Conservation (phyloP, 768 basidiomycete species). For the Suillus paluster region DNA sequence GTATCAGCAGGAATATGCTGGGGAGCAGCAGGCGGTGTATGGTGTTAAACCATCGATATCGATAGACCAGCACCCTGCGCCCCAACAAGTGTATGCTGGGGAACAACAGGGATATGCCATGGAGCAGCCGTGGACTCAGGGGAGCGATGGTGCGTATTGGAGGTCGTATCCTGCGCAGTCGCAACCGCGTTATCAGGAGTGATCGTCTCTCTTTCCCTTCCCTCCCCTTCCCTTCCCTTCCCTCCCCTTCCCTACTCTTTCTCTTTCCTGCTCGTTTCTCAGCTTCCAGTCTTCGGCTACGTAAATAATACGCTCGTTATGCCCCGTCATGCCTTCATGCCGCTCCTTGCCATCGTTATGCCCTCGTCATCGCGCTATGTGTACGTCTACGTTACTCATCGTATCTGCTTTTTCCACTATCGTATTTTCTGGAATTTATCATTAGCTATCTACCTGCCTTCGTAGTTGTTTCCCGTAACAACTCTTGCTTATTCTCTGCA, state of each 20-base stretch:
- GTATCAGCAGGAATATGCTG: not conserved
- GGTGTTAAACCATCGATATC: not conserved
- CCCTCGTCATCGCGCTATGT: not conserved
- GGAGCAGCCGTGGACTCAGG: conserved; percentile 1
- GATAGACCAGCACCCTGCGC: not conserved
- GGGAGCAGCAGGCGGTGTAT: not conserved
- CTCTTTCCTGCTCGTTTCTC: not conserved
- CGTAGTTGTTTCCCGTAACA: not conserved
- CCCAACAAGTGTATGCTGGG: not conserved
- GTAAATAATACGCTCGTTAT: not conserved
- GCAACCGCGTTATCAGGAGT: not conserved
- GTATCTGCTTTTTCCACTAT: not conserved
- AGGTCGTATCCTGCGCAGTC: conserved; percentile 2
- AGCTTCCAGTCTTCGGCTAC: not conserved
- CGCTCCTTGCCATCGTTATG: not conserved
- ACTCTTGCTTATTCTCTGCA: not conserved
- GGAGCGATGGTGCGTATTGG: not conserved
- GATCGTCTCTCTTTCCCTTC: not conserved
- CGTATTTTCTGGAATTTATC: not conserved
- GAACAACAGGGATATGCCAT: not conserved
- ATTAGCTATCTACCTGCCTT: not conserved
- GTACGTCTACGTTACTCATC: conserved; percentile 5
- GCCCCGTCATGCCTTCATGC: not conserved
- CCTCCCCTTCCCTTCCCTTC: no score
- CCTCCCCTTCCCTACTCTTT: not conserved